Percentiles rank a stretch among this genome's conserved stretches.
Evolutionary conservation across 257 asterid genomes (phyloP).

Genomic region (Prunella vulgaris): DNA sequence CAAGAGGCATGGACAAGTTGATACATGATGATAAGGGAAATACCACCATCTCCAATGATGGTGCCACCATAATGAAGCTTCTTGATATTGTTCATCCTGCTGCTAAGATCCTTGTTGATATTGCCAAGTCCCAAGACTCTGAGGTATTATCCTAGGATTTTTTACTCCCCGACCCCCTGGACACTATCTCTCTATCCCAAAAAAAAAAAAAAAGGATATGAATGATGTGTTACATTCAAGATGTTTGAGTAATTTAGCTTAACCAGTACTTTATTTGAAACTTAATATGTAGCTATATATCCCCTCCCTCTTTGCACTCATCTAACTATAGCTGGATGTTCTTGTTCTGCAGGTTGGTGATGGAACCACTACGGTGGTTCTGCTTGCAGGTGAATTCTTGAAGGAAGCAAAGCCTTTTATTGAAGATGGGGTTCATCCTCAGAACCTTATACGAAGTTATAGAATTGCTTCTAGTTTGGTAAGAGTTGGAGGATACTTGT

Average conservation of each 20-base stretch:
- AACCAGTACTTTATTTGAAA: neutral
- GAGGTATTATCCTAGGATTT: slow-evolving; percentile 46
- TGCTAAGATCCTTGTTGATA: slow-evolving; percentile 94
- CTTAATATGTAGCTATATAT: neutral
- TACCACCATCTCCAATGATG: slow-evolving; percentile 96
- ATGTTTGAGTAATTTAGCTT: neutral
- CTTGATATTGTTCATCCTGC: slow-evolving; percentile 98
- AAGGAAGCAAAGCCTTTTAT: slow-evolving; percentile 97
- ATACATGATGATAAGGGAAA: slow-evolving; percentile 98
- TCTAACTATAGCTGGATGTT: slow-evolving; percentile 3
- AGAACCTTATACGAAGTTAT: slow-evolving; percentile 86
- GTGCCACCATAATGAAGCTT: slow-evolving; percentile 98
- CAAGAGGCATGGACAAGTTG: slow-evolving; percentile 99
- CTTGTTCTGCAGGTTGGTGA: slow-evolving; percentile 81
- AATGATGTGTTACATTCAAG: neutral
- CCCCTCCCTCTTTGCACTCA: neutral
- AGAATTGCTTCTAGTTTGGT: slow-evolving; percentile 82
- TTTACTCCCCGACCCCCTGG: neutral
- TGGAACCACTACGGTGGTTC: slow-evolving; percentile 97
- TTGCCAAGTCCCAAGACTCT: slow-evolving; percentile 97
- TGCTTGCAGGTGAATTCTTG: slow-evolving; percentile 93
- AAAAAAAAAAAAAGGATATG: neutral
- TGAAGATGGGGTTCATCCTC: slow-evolving; percentile 99
- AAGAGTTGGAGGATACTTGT: neutral
- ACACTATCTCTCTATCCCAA: slow-evolving; percentile 27